Base-by-base conservation (phyloP, 2,329 filamentous ascomycete genomes). In the Colletotrichum limetticola region DNA sequence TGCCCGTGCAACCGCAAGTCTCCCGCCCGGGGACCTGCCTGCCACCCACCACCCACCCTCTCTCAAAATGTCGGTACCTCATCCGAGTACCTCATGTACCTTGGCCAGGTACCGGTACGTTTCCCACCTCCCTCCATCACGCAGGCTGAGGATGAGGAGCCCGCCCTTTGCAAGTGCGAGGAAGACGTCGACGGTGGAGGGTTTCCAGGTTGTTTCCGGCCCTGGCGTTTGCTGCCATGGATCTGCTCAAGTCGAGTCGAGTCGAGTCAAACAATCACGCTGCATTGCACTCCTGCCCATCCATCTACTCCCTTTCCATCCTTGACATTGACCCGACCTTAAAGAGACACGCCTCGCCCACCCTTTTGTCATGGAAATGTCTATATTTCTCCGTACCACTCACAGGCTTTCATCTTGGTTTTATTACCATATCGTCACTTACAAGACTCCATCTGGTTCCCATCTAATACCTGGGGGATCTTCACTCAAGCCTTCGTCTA, bases 21-120 rank as follows among this genome's bases (percentile, higher is more conserved):
- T 49, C 22, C 49, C 49, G 35, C 49, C 37, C 32, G 19, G 24
- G 46, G 37, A 58, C 55, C 59, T 9, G 26, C 19, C 37, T 42
- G 37, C 37, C 37, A 42, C 37, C 37, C 42, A 49, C 42, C 42
- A n/a, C 19, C 19, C 32, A 35, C 32, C 14, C 37, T 2, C 42
- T 49, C 19, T 49, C 19, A 1, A 19, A n/a, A 42, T 46, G 14
- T 42, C 37, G 32, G 66, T 72, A 70, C 66, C 24, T 64, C 60
- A 11, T 37, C 42, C 11, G 64, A 52, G 53, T 60, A 64, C 52
- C 68, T 12, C 53, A 66, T 22, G 73, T 68, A 74, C 73, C 55
- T 64, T 24, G 5, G n/a, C 24, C 53, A 68, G 55, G 73, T 75
- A 74, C 73, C 66, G 71, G 73, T 75, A 75, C 73, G 53, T 70